Base-by-base conservation (phyloP, 208 protist species). In the Spongospora subterranea region DNA sequence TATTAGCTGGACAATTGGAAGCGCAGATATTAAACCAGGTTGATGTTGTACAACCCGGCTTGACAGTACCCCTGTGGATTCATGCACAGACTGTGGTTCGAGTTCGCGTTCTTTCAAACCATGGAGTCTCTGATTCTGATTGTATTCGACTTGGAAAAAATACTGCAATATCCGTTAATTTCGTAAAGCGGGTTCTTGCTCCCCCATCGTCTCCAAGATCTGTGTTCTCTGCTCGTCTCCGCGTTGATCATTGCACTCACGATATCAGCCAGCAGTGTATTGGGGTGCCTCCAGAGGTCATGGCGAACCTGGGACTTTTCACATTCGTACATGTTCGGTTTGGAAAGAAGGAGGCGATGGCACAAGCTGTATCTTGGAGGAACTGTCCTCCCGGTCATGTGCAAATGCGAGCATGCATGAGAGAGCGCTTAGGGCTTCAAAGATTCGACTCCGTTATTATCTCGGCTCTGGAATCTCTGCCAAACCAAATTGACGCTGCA, bases 91-190 rank as follows among this genome's bases (percentile, higher is more conserved):
- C 71, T 35, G 6, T 82, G 13, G 71, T 82, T 82, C n/a, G 35
- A 40, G 13, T 82, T 35, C 71, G 71, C n/a, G 71, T 82, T 82
- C 17, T 82, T 35, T 82, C 71, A n/a, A 45, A 43, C 71, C 6
- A 82, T 43, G 71, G 71, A 6, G n/a, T n/a, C n/a, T 65, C 20
- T 17, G 54, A 65, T 65, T 35, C 17, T 43, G 71, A 45, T 82
- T 82, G 6, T n/a, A n/a, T 43, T 13, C 6, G 13, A 45, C 35
- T 82, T 43, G n/a, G 71, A 6, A 6, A 24, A 29, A 82, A 82
- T 82, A 40, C 71, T 13, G 17, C 6, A 45, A 82, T 82, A 20
- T 6, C n/a, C 17, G 40, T 82, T 39, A 43, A 35, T 6, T n/a
- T n/a, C 6, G n/a, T 6, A 6, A n/a, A 6, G 6, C 6, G n/a